Percentiles rank a stretch among this genome's conserved stretches.
Evolutionary conservation across 345 rosid genomes (phyloP).

Genomic region (Salix viminalis): DNA sequence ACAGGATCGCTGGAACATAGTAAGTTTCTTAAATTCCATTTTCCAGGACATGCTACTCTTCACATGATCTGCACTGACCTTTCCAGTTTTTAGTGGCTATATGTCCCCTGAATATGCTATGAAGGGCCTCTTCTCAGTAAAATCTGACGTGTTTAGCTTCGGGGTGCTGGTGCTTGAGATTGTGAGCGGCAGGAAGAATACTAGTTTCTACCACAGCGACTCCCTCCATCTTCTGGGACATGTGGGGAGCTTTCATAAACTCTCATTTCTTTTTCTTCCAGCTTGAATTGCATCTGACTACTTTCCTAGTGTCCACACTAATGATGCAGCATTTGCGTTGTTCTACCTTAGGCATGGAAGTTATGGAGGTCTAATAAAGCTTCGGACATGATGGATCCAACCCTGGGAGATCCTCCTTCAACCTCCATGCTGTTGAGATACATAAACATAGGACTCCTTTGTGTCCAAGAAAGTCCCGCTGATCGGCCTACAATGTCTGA

Average conservation of each 20-base stretch:
- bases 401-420: neutral
- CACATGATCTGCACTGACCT: neutral
- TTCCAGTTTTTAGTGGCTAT: neutral
- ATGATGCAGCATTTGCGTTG: neutral
- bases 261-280: neutral
- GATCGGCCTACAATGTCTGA: constrained; percentile 12
- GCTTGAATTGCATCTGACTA: neutral
- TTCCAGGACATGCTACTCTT: neutral
- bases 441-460: neutral
- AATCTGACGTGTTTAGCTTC: neutral
- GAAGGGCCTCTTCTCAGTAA: neutral
- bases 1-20: neutral
- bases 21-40: neutral
- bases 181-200: neutral
- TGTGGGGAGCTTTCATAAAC: neutral
- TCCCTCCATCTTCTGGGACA: neutral
- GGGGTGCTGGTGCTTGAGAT: neutral
- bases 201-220: neutral
- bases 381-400: neutral
- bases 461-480: neutral
- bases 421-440: neutral
- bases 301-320: neutral
- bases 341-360: neutral
- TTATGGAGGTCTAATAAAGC: neutral
- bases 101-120: neutral